Evolutionary conservation across 129 eudicot genomes (phyloP).

Genomic region (Flaveria bidentis): DNA sequence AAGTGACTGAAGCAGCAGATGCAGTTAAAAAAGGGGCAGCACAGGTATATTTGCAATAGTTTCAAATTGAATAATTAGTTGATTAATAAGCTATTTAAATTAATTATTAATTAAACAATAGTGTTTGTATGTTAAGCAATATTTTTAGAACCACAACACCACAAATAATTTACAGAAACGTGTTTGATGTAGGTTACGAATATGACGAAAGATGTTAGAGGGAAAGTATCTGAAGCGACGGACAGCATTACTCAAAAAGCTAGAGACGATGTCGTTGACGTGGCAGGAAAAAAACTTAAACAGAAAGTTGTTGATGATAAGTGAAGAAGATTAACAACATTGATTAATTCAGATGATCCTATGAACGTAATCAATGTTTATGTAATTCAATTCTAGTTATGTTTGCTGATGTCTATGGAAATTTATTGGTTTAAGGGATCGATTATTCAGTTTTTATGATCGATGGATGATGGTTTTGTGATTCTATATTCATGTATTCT

Average conservation of each 20-base stretch:
- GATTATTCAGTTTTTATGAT: too few species aligned
- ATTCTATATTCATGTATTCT: too few species aligned
- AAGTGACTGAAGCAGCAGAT: slow-evolving; percentile 52
- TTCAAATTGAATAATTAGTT: not conserved
- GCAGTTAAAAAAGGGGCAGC: slow-evolving; percentile 61
- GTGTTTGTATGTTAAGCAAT: not conserved
- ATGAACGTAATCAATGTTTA: too few species aligned
- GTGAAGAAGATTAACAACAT: slow-evolving; percentile 19
- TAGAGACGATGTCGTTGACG: slow-evolving; percentile 39
- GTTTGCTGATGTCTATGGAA: too few species aligned
- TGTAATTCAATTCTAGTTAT: too few species aligned
- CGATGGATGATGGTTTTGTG: too few species aligned
- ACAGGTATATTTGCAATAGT: slow-evolving; percentile 22
- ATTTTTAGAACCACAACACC: too few species aligned
- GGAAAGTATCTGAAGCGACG: slow-evolving; percentile 41
- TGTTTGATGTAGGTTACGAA: slow-evolving; percentile 36
- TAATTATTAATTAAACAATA: not conserved
- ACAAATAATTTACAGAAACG: too few species aligned
- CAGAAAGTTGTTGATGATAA: slow-evolving; percentile 36
- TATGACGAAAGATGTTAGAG: slow-evolving; percentile 43
- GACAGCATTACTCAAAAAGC: slow-evolving; percentile 37
- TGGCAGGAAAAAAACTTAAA: slow-evolving; percentile 42
- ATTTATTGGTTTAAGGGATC: too few species aligned
- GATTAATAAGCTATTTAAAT: not conserved
- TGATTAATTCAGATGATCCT: too few species aligned